Percentiles rank a stretch among this genome's conserved stretches.
phyloP scores from a whole-genome alignment of 2,329 filamentous ascomycete genomes.

The Phialophora expanda region DNA sequence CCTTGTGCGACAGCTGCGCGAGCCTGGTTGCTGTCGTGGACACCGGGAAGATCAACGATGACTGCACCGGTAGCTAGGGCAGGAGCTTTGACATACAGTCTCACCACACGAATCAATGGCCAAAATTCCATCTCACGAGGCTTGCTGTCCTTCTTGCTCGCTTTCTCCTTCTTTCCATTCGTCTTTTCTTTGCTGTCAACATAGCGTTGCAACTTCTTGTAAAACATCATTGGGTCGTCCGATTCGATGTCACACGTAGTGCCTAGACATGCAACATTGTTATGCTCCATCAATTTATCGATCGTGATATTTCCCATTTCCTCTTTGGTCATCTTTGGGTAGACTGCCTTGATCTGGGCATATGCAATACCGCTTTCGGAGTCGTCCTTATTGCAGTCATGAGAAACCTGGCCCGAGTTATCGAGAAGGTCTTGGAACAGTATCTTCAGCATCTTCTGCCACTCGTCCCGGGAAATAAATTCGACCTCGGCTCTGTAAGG shows the following conservation, averaged over 20 bases:
- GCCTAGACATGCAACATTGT: slow-evolving; percentile 55
- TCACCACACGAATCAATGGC: slow-evolving; percentile 51
- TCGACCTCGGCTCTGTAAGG: slow-evolving; percentile 63
- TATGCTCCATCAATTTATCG: slow-evolving; percentile 51
- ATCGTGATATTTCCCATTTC: slow-evolving; percentile 47
- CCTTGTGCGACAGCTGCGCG: slow-evolving; percentile 62
- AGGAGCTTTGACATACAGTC: slow-evolving; percentile 57
- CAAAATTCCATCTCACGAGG: slow-evolving; percentile 49
- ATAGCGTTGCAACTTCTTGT: slow-evolving; percentile 55
- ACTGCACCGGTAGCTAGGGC: slow-evolving; percentile 60
- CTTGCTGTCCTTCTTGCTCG: slow-evolving; percentile 39
- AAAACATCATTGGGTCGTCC: slow-evolving; percentile 50
- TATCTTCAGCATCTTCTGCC: slow-evolving; percentile 58
- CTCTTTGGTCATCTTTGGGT: slow-evolving; percentile 49
- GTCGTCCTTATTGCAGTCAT: slow-evolving; percentile 50
- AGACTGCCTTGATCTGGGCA: slow-evolving; percentile 51
- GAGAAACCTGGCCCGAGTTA: slow-evolving; percentile 47
- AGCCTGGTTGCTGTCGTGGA: slow-evolving; percentile 65
- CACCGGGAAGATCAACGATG: slow-evolving; percentile 64
- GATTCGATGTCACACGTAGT: slow-evolving; percentile 50
- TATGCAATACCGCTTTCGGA: slow-evolving; percentile 52
- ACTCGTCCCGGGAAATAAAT: slow-evolving; percentile 60
- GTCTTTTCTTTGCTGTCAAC: slow-evolving; percentile 63
- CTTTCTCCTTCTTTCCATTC: slow-evolving; percentile 43
- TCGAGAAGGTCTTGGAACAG: slow-evolving; percentile 58